Evolutionary conservation across 768 basidiomycete genomes (phyloP), one percentile per base, ranked within the genome.

Genomic region (Kwoniella europaea): DNA sequence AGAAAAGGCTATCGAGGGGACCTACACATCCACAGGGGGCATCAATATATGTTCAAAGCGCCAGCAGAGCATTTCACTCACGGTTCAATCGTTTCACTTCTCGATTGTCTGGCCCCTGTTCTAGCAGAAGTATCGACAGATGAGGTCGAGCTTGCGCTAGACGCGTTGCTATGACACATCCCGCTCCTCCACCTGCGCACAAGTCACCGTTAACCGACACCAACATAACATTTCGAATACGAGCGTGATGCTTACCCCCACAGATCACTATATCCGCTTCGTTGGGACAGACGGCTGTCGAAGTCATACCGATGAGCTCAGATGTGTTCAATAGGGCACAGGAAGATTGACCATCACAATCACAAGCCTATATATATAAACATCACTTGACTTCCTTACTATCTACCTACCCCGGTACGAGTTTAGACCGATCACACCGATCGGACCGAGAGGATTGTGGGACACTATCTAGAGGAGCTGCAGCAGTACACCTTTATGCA

Each of bases 1-100:
- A 64, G 64, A 75, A 75, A 67, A 75, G 58, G 24, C 71, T 63
- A 10, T 75, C 67, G 1, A 75, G 68, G 4, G 74, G 74, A 20
- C 61, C 71, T 75, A 43, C 1, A 29, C 27, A 13, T n/a, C 15
- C 9, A 29, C 27, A 15, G 12, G 24, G 24, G 55, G 18, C 15
- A n/a, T 41, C 4, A 35, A 35, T 35, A 35, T 6, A 35, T 7
- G 35, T 35, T 35, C 35, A 35, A 35, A 35, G 35, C 35, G 35
- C 35, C 35, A 35, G 35, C 35, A 35, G 35, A 35, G 35, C 35
- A 35, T 35, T 3, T 7, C 0, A 53, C 70, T 53, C 43, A 68
- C 73, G 55, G n/a, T n/a, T 9, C 10, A 68, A 50, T n/a, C 55
- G 58, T 18, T 57, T 53, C n/a, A 59, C 66, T 9, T 67, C 46